phyloP scores from a whole-genome alignment of 192 early-diverging fungal genomes.

The Backusella psychrophila region DNA sequence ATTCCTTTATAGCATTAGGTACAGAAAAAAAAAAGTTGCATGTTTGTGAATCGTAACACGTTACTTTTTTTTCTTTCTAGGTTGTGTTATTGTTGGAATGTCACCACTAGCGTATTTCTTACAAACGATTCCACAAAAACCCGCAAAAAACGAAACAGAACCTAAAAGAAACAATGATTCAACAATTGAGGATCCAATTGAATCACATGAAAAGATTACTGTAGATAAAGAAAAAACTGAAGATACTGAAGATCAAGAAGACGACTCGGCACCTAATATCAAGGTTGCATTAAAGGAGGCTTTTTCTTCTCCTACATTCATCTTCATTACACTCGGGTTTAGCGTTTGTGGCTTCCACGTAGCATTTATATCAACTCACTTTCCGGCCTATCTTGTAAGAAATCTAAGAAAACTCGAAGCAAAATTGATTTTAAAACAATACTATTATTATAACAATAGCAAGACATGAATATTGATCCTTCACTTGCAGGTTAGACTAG shows the following conservation, averaged over 20 bases:
- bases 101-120: slow-evolving; percentile 21
- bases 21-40: background rate
- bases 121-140: slow-evolving; percentile 13
- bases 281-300: slow-evolving; percentile 19
- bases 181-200: background rate
- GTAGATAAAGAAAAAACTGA: background rate
- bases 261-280: background rate
- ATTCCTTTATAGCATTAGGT: slow-evolving; percentile 28
- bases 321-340: slow-evolving; percentile 28
- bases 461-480: slow-evolving; percentile 16
- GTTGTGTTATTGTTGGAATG: background rate
- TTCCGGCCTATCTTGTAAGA: slow-evolving; percentile 33
- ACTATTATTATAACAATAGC: background rate
- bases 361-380: slow-evolving; percentile 26
- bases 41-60: background rate
- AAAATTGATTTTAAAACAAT: background rate
- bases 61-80: background rate
- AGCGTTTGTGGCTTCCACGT: slow-evolving; percentile 34
- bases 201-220: background rate
- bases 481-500: slow-evolving; percentile 12
- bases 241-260: background rate
- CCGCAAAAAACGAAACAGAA: background rate
- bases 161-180: background rate
- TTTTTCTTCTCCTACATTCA: slow-evolving; percentile 22
- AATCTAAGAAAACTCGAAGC: background rate